Base-by-base conservation (phyloP, 192 early-diverging fungal species). In the Coemansia sp. region DNA sequence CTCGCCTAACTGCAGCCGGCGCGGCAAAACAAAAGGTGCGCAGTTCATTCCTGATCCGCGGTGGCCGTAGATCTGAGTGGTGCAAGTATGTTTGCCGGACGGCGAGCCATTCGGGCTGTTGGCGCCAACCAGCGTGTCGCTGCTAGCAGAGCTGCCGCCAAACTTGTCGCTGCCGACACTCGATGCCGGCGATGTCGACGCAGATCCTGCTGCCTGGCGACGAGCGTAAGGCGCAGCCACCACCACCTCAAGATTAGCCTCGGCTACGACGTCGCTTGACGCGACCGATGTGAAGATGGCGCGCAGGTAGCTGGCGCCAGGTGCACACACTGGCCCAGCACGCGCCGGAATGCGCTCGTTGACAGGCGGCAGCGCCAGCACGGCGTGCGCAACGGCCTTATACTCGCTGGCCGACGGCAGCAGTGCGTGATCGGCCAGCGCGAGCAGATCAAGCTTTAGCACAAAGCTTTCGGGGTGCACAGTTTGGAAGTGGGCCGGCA, bases 41-140 rank as follows among this genome's bases (percentile, higher is more conserved):
- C 56, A 52, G 76, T 94, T 93, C 86, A 88, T 90, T 23, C 92
- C 92, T 13, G 85, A 80, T 15, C 93, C 93, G 37, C 93, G 89
- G 70, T 95, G 93, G 7, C 93, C 93, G 70, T 92, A 89, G 8
- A 95, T 81, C 30, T 66, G 53, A 8, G 77, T 63, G 36, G 14
- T n/a, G 35, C 23, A 14, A 22, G 30, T 31, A 31, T 4, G 5
- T 4, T 4, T 31, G 9, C 15, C 17, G 10, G n/a, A 3, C 3
- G 17, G 29, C 21, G 35, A 34, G 23, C 9, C 36, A 8, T 3
- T 25, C 13, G 14, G 23, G n/a, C 34, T 37, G 33, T n/a, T 52
- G 50, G 13, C 22, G 37, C 21, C 19, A 22, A n/a, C n/a, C n/a
- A n/a, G n/a, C n/a, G 39, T 41, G 21, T 7, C 39, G 39, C 39